phyloP scores from a whole-genome alignment of 2,329 filamentous ascomycete genomes.

The Fusarium sp. region DNA sequence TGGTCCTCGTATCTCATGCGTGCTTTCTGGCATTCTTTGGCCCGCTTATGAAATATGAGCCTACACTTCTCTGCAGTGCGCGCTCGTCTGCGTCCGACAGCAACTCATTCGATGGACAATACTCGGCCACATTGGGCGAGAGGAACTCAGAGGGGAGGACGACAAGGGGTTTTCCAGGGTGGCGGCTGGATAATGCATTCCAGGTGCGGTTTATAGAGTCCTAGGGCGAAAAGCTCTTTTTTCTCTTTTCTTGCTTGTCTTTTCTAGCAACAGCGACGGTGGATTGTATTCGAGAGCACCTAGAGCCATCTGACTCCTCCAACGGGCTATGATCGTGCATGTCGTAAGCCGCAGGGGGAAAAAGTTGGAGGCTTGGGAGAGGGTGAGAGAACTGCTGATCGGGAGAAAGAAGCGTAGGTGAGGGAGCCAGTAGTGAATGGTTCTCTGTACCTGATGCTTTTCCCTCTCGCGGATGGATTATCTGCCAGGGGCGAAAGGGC shows the following conservation, averaged over 20 bases:
- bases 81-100: slow-evolving; percentile 69
- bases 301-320: slow-evolving; percentile 61
- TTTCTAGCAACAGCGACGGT: slow-evolving; percentile 59
- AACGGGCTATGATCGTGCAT: slow-evolving; percentile 63
- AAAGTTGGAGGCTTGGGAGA: background rate
- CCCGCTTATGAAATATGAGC: no score
- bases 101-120: slow-evolving; percentile 71
- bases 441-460: background rate
- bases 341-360: background rate
- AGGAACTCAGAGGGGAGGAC: no score
- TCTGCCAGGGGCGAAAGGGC: background rate
- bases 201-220: no score
- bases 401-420: background rate
- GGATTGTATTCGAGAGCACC: slow-evolving; percentile 48
- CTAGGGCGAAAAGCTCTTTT: no score
- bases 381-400: background rate
- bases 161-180: no score
- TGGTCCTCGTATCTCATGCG: slow-evolving; percentile 80
- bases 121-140: slow-evolving; percentile 32
- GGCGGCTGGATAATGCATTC: no score
- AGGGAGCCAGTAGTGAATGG: background rate
- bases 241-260: no score
- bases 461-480: background rate
- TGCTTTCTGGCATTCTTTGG: no score
- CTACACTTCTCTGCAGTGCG: slow-evolving; percentile 70